Conservation (phyloP, 306 rosid species). For the Luffa acutangula region DNA sequence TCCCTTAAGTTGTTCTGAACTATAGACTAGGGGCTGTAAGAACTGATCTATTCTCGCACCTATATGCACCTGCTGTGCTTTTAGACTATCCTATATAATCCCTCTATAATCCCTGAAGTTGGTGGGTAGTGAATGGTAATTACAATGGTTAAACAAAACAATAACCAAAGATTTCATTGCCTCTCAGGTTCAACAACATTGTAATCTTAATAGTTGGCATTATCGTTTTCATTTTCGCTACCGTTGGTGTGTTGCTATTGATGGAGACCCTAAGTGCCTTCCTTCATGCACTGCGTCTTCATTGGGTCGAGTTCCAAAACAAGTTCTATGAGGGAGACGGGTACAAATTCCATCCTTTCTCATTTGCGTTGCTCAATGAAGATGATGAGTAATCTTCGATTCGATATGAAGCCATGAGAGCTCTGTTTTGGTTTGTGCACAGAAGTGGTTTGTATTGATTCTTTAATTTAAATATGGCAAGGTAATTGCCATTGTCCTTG, state of each 20-base stretch:
- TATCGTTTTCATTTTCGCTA: slow-evolving; percentile 62
- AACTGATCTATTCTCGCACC: not conserved
- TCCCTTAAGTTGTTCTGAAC: not conserved
- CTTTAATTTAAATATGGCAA: slow-evolving; percentile 41
- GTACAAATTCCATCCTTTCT: slow-evolving; percentile 68
- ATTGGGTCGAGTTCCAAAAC: slow-evolving; percentile 96
- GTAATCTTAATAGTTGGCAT: slow-evolving; percentile 56
- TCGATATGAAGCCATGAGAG: not conserved
- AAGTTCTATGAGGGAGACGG: slow-evolving; percentile 94
- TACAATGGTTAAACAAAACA: not conserved
- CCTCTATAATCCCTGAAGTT: not conserved
- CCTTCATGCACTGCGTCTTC: slow-evolving; percentile 94
- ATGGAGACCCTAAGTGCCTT: slow-evolving; percentile 95
- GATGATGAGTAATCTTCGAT: slow-evolving; percentile 46
- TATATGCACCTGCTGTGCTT: not conserved
- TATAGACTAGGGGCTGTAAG: not conserved
- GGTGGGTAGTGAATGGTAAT: not conserved
- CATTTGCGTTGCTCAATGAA: slow-evolving; percentile 37
- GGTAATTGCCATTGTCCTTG: slow-evolving; percentile 18
- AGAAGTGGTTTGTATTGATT: slow-evolving; percentile 38
- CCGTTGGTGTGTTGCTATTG: slow-evolving; percentile 74
- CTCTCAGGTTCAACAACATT: slow-evolving; percentile 59
- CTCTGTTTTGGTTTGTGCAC: slow-evolving; percentile 27
- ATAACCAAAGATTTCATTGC: not conserved
- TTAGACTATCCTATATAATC: not conserved